Conservation (phyloP, 2,329 filamentous ascomycete genomes). For the Trichoderma breve region DNA sequence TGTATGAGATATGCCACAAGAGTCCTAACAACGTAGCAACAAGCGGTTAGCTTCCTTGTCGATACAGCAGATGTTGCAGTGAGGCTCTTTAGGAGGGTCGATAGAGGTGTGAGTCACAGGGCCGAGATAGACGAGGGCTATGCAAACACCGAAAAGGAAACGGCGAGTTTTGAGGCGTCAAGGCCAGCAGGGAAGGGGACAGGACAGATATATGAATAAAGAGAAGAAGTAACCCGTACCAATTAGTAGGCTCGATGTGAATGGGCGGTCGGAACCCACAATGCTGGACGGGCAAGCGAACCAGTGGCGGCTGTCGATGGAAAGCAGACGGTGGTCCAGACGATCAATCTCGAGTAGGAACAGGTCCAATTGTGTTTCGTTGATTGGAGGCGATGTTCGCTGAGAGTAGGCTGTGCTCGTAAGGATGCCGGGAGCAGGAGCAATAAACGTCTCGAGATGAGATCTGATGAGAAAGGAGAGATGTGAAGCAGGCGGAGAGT, state of each 20-base stretch:
- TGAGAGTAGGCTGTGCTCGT: background rate
- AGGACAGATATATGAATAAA: constrained; percentile 16
- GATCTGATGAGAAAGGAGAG: constrained; percentile 3
- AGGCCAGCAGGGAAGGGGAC: constrained; percentile 9
- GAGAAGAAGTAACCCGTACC: constrained; percentile 12
- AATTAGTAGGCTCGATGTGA: constrained; percentile 5
- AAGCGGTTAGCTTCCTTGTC: constrained; percentile 32
- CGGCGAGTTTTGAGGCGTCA: background rate
- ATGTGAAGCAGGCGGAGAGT: background rate
- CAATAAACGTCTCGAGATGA: background rate
- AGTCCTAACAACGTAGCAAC: constrained; percentile 32
- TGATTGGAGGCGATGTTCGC: background rate
- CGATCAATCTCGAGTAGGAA: background rate
- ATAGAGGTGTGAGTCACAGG: constrained; percentile 23
- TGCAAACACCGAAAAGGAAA: constrained; percentile 19
- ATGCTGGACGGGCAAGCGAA: constrained; percentile 3
- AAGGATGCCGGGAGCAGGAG: background rate
- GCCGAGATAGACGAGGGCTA: constrained; percentile 14
- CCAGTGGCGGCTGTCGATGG: background rate
- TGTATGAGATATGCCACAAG: constrained; percentile 30
- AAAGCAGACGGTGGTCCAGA: background rate
- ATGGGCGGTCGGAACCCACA: constrained; percentile 9
- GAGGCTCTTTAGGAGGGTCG: constrained; percentile 19
- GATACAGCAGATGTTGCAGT: constrained; percentile 11
- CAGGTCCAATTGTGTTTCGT: background rate